phyloP scores from a whole-genome alignment of 176 grass and related monocot species.

The Hsuehochloa calcarea region DNA sequence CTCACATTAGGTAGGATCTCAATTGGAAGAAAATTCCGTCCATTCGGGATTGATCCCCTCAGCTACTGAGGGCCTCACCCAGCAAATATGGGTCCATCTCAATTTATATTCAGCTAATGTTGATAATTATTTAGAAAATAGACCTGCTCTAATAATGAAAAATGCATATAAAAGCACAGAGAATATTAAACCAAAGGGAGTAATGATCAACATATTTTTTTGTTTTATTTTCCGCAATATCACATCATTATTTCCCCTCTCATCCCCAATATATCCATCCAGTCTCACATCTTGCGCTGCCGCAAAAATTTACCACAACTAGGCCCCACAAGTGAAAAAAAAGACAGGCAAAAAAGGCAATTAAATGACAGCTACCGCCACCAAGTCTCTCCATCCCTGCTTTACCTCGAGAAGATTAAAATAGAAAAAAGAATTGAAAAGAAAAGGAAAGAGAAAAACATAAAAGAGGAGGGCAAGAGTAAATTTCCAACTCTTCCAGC shows the following conservation, averaged over 20 bases:
- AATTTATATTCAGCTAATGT: background rate
- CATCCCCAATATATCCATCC: conserved; percentile 39
- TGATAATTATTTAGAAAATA: background rate
- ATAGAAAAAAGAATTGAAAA: conserved; percentile 21
- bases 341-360: conserved; percentile 25
- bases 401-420: conserved; percentile 49
- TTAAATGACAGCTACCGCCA: conserved; percentile 36
- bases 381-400: conserved; percentile 20
- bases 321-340: background rate
- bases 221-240: conserved; percentile 36
- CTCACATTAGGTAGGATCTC: background rate
- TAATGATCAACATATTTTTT: conserved; percentile 24
- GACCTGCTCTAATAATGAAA: background rate
- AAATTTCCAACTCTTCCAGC: conserved; percentile 17
- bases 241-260: background rate
- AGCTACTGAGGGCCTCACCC: too few species aligned
- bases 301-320: conserved; percentile 34
- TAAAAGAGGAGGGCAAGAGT: conserved; percentile 17
- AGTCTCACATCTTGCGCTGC: conserved; percentile 23
- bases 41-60: too few species aligned
- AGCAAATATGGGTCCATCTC: too few species aligned
- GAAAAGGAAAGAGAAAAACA: background rate
- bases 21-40: too few species aligned
- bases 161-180: background rate
- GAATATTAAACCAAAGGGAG: background rate